Conservation (phyloP, 768 basidiomycete species). For the Coprinellus aureogranulatus region DNA sequence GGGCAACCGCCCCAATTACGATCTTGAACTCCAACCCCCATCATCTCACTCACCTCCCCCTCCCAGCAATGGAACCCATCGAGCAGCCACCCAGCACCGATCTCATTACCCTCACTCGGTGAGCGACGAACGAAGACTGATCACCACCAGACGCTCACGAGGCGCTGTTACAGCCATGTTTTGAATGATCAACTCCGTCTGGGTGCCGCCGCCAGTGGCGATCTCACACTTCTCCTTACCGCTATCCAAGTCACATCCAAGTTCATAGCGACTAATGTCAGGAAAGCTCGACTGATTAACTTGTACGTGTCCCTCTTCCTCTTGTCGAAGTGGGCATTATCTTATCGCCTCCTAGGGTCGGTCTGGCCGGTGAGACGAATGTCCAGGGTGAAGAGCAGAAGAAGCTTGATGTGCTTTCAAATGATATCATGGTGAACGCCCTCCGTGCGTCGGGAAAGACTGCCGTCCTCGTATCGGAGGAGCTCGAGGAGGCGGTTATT, state of each 20-base stretch:
- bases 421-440: constrained; percentile 99
- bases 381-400: constrained; percentile 99
- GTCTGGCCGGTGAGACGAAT: constrained; percentile 94
- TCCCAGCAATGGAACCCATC: neutral
- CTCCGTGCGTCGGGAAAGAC: constrained; percentile 95
- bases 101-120: constrained; percentile 92
- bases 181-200: constrained; percentile 80
- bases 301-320: constrained; percentile 57
- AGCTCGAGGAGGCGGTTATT: constrained; percentile 88
- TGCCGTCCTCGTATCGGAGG: constrained; percentile 95
- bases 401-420: constrained; percentile 95
- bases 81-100: constrained; percentile 80
- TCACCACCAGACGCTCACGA: constrained; percentile 2
- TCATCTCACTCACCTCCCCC: constrained; percentile 10
- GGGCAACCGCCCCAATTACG: neutral
- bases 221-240: constrained; percentile 89
- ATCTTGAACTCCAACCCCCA: constrained; percentile 9
- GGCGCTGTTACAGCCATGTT: constrained; percentile 52
- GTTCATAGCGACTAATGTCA: constrained; percentile 97
- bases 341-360: constrained; percentile 60
- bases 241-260: constrained; percentile 96
- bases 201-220: constrained; percentile 83
- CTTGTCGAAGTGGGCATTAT: constrained; percentile 3
- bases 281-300: constrained; percentile 95
- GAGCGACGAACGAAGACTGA: constrained; percentile 19